Percentiles rank a stretch among this genome's conserved stretches.
These are phyloP conservation scores for Oryza officinalis DNA, from an alignment of 176 grass and related monocot species.

Conservation along the genomic window DNA sequence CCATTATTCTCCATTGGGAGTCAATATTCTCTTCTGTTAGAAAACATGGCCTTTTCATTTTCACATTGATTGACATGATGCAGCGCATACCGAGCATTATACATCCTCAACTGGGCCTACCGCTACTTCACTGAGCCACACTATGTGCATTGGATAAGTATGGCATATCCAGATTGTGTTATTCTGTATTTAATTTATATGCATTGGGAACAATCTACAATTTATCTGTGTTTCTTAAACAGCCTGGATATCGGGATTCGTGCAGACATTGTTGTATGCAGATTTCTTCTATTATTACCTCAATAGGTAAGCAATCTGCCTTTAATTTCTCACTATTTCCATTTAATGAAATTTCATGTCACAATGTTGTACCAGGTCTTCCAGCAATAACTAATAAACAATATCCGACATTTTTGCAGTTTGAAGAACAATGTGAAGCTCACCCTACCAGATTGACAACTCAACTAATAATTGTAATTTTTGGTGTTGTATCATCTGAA, in stretches of 20 bases:
- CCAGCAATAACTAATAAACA: background rate
- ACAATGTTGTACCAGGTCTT: background rate
- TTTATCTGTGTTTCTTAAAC: conserved; percentile 12
- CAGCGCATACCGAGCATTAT: conserved; percentile 69
- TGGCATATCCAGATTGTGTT: conserved; percentile 11
- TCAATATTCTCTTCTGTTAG: background rate
- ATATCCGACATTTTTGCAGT: conserved; percentile 30
- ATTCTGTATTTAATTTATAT: background rate
- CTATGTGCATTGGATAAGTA: conserved; percentile 82
- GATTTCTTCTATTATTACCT: conserved; percentile 87
- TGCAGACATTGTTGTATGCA: conserved; percentile 70
- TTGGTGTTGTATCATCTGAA: background rate
- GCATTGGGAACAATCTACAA: background rate
- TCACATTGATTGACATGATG: conserved; percentile 23
- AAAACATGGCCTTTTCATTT: background rate
- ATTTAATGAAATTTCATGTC: background rate
- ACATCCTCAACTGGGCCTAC: conserved; percentile 73
- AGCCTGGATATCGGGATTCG: conserved; percentile 71
- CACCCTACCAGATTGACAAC: conserved; percentile 53
- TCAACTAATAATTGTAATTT: background rate
- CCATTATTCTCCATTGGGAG: background rate
- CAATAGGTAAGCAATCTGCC: conserved; percentile 48
- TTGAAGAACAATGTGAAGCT: conserved; percentile 77
- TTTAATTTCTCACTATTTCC: background rate
- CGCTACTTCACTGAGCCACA: conserved; percentile 63